Evolutionary conservation across 2,329 filamentous ascomycete genomes (phyloP).

Genomic region (Aspergillus pseudonomiae): DNA sequence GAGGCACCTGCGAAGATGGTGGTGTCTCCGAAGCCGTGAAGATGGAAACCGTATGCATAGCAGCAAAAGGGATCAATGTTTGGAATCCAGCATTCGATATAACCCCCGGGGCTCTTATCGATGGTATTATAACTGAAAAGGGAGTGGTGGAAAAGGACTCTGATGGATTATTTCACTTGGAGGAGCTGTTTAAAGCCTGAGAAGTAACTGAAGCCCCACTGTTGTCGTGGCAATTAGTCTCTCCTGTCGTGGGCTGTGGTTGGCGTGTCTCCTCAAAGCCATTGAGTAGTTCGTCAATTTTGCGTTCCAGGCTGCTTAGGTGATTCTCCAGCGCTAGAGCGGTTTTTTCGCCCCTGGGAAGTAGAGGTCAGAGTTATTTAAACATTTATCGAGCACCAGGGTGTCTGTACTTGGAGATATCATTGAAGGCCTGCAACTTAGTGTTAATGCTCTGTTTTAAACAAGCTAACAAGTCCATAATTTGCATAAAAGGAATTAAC

Average conservation of each 20-base stretch:
- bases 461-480: neutral
- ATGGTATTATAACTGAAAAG: slow-evolving; percentile 90
- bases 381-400: neutral
- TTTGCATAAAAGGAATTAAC: neutral
- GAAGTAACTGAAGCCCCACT: slow-evolving; percentile 7
- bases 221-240: neutral
- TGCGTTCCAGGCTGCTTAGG: slow-evolving; percentile 56
- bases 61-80: slow-evolving; percentile 74
- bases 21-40: slow-evolving; percentile 48
- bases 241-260: neutral
- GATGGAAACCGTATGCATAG: slow-evolving; percentile 73
- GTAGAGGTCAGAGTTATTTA: slow-evolving; percentile 6
- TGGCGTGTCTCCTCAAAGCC: slow-evolving; percentile 2
- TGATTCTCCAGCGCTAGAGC: slow-evolving; percentile 59
- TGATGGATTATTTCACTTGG: slow-evolving; percentile 69
- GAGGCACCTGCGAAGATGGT: slow-evolving; percentile 70
- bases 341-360: slow-evolving; percentile 55
- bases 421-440: slow-evolving; percentile 14
- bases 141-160: slow-evolving; percentile 79
- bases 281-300: slow-evolving; percentile 43
- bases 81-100: slow-evolving; percentile 99
- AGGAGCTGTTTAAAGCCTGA: slow-evolving; percentile 30
- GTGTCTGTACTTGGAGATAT: slow-evolving; percentile 15
- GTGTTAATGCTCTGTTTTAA: neutral
- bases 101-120: slow-evolving; percentile 84